These are phyloP conservation scores for Thozetella sp. DNA, from an alignment of 495 filamentous ascomycete genomes.

Conservation along the genomic window DNA sequence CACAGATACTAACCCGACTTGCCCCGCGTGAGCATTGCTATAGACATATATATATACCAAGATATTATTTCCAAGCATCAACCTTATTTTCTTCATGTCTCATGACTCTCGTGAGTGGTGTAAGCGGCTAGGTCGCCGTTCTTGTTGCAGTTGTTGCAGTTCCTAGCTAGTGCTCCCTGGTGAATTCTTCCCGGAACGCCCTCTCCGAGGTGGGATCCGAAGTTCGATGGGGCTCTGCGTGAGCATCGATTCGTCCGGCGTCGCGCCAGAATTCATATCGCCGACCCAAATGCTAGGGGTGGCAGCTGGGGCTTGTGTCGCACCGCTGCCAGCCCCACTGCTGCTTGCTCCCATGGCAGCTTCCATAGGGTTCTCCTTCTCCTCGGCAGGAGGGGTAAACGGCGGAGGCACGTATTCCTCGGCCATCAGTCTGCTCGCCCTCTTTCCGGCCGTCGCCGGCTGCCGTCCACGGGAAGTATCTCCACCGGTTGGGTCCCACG, in stretches of 20 bases:
- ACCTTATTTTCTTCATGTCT: too few relatives aligned
- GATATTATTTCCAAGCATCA: too few relatives aligned
- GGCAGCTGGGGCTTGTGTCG: background rate
- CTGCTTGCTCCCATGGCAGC: background rate
- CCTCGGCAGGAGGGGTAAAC: slow-evolving; percentile 31
- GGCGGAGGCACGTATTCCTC: slow-evolving; percentile 22
- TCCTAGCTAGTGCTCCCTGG: background rate
- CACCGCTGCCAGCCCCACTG: background rate
- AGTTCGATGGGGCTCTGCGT: background rate
- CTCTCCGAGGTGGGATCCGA: background rate
- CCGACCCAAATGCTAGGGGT: background rate
- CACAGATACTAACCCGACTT: background rate
- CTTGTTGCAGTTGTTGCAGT: background rate
- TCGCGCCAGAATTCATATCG: background rate
- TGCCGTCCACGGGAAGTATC: slow-evolving; percentile 1
- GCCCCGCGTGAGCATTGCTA: background rate
- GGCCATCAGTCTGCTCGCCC: slow-evolving; percentile 4
- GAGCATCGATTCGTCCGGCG: background rate
- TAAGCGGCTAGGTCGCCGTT: background rate
- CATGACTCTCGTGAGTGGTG: background rate
- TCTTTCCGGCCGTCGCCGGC: background rate
- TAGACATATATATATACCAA: background rate
- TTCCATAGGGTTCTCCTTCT: slow-evolving; percentile 26
- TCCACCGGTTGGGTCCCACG: background rate
- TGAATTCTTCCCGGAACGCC: background rate